These are phyloP conservation scores for Magnaporthales sp. DNA, from an alignment of 2,329 filamentous ascomycete genomes.

Conservation along the genomic window DNA sequence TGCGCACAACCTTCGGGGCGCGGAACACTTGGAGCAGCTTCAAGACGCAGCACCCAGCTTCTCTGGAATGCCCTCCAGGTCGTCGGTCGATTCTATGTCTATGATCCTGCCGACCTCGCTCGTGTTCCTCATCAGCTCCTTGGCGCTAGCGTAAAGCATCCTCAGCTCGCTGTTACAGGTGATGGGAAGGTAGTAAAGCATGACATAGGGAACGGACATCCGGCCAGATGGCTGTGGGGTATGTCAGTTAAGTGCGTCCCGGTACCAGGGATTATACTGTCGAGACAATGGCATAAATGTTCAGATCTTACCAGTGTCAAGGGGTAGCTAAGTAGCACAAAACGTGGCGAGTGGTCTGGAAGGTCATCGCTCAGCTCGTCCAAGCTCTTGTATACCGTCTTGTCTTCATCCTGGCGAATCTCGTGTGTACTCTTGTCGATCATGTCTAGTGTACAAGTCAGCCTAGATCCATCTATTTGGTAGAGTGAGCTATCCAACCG, in stretches of 20 bases:
- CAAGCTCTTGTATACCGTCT: slow-evolving; percentile 70
- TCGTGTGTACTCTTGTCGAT: slow-evolving; percentile 89
- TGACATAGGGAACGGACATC: slow-evolving; percentile 82
- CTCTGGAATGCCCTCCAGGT: slow-evolving; percentile 71
- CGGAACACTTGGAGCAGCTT: neutral
- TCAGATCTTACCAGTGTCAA: slow-evolving; percentile 61
- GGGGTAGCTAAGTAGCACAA: slow-evolving; percentile 84
- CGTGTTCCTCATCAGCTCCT: slow-evolving; percentile 90
- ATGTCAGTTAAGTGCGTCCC: neutral
- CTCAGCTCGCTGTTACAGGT: slow-evolving; percentile 81
- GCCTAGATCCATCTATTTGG: neutral
- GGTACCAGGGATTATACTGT: neutral
- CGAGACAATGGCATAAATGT: neutral
- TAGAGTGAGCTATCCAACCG: neutral
- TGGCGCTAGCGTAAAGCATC: slow-evolving; percentile 94
- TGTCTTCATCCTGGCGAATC: slow-evolving; percentile 73
- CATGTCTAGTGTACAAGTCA: slow-evolving; percentile 36
- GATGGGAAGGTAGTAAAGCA: slow-evolving; percentile 88
- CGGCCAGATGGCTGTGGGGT: slow-evolving; percentile 63
- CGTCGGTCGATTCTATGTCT: slow-evolving; percentile 73
- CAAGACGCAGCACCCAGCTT: slow-evolving; percentile 37
- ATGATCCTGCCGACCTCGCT: slow-evolving; percentile 83
- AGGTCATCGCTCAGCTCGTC: slow-evolving; percentile 79
- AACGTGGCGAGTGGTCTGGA: slow-evolving; percentile 85
- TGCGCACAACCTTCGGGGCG: neutral